These are phyloP conservation scores for Penicillium cinerascens DNA, from an alignment of 495 filamentous ascomycete species.

Conservation along the genomic window DNA sequence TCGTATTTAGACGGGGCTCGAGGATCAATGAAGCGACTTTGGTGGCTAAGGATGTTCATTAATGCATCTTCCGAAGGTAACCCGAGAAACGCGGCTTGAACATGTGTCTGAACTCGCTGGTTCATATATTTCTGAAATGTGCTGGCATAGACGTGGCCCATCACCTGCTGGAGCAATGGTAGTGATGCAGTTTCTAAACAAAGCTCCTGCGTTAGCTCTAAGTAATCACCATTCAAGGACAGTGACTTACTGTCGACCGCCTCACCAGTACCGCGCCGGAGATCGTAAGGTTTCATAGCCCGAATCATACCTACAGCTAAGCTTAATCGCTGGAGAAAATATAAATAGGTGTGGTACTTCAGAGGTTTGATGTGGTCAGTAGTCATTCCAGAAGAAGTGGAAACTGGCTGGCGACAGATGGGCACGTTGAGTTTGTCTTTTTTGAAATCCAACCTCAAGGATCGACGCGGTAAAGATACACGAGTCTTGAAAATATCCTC, in stretches of 20 bases:
- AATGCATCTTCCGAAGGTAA: background rate
- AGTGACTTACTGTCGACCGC: background rate
- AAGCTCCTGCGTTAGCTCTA: background rate
- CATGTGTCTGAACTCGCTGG: background rate
- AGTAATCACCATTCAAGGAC: background rate
- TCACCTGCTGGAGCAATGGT: slow-evolving; percentile 1
- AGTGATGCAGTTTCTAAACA: slow-evolving; percentile 4
- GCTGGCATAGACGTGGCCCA: slow-evolving; percentile 1
- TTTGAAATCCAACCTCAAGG: slow-evolving; percentile 4
- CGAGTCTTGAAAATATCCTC: slow-evolving; percentile 9
- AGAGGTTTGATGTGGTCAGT: slow-evolving; percentile 7
- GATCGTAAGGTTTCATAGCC: slow-evolving; percentile 2
- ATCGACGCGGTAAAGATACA: slow-evolving; percentile 2
- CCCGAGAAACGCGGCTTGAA: background rate
- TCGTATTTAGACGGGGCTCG: background rate
- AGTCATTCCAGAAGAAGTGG: slow-evolving; percentile 2
- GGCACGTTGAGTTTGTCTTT: slow-evolving; percentile 2
- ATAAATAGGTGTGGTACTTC: slow-evolving; percentile 10
- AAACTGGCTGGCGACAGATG: slow-evolving; percentile 12
- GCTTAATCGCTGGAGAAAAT: slow-evolving; percentile 8
- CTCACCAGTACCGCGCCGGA: slow-evolving; percentile 3
- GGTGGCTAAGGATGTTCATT: background rate
- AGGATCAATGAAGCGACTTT: slow-evolving; percentile 1
- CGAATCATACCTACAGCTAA: slow-evolving; percentile 4
- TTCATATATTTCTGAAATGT: slow-evolving; percentile 4